Conservation (phyloP, 2,329 filamentous ascomycete species). For the Colletotrichum viniferum region DNA sequence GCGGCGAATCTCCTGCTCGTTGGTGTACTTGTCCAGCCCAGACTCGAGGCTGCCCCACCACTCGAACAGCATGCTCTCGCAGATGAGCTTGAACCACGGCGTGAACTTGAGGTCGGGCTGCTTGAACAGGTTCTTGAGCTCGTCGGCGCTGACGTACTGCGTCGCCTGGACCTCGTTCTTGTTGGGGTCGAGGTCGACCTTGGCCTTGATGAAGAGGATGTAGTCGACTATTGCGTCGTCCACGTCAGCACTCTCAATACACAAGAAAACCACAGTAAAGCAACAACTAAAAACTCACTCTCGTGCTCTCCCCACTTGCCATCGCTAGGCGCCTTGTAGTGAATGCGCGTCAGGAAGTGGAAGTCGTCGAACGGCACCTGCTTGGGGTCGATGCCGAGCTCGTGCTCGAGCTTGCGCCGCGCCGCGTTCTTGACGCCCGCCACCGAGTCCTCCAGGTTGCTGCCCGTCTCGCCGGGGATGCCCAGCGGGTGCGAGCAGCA, state of each 20-base stretch:
- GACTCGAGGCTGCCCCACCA: constrained; percentile 91
- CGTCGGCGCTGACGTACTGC: constrained; percentile 80
- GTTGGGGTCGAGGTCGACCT: constrained; percentile 83
- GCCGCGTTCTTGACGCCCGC: constrained; percentile 90
- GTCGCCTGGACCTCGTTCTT: constrained; percentile 88
- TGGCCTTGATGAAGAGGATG: constrained; percentile 96
- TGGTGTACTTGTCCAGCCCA: constrained; percentile 82
- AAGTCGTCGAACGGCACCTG: constrained; percentile 94
- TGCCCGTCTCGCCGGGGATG: constrained; percentile 88
- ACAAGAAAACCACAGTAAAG: background rate
- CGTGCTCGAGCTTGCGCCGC: constrained; percentile 90
- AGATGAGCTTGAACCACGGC: constrained; percentile 99
- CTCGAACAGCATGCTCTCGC: constrained; percentile 94
- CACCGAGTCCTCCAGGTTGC: constrained; percentile 78
- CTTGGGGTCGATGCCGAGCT: constrained; percentile 86
- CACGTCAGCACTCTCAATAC: constrained; percentile 18
- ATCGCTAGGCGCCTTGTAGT: constrained; percentile 96
- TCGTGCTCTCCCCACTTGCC: constrained; percentile 99
- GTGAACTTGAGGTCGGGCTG: constrained; percentile 86
- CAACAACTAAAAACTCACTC: constrained; percentile 64
- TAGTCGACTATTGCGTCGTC: constrained; percentile 75
- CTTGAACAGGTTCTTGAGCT: constrained; percentile 84
- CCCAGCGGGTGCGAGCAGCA: constrained; percentile 98
- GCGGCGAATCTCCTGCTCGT: constrained; percentile 85
- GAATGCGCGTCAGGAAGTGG: constrained; percentile 92